Conservation (phyloP, 441 rosid species). For the Eruca vesicaria region DNA sequence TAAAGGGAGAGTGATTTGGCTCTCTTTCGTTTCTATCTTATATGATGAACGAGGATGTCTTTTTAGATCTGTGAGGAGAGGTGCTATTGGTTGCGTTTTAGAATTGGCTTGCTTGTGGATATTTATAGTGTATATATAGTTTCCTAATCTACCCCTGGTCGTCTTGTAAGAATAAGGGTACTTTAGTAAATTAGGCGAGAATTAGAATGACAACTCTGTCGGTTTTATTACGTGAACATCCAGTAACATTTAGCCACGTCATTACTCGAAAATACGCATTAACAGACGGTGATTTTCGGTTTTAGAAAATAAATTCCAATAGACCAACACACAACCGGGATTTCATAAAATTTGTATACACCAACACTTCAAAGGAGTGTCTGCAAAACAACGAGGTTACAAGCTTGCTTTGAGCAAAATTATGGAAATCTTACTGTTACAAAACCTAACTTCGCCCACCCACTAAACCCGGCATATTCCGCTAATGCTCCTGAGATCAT, state of each 20-base stretch:
- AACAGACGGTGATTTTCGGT: neutral
- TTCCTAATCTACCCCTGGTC: constrained; percentile 18
- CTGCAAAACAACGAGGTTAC: neutral
- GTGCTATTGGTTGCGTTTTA: constrained; percentile 16
- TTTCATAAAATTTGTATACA: neutral
- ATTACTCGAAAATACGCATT: neutral
- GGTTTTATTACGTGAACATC: neutral
- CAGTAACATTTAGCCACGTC: constrained; percentile 3
- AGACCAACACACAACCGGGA: neutral
- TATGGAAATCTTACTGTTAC: too few relatives aligned
- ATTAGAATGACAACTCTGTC: too few relatives aligned
- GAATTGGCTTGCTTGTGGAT: neutral
- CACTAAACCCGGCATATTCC: too few relatives aligned
- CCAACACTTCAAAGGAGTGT: neutral
- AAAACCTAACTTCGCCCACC: too few relatives aligned
- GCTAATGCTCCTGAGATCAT: too few relatives aligned
- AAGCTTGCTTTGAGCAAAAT: too few relatives aligned
- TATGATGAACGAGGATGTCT: neutral
- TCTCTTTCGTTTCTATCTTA: constrained; percentile 26
- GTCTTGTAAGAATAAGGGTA: neutral
- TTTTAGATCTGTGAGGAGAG: constrained; percentile 25
- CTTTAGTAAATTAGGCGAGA: neutral
- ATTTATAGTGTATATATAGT: neutral
- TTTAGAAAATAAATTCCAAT: neutral
- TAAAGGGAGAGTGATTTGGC: constrained; percentile 1